Base-by-base conservation (phyloP, 805 yeast species). In the Candida odintsovae region DNA sequence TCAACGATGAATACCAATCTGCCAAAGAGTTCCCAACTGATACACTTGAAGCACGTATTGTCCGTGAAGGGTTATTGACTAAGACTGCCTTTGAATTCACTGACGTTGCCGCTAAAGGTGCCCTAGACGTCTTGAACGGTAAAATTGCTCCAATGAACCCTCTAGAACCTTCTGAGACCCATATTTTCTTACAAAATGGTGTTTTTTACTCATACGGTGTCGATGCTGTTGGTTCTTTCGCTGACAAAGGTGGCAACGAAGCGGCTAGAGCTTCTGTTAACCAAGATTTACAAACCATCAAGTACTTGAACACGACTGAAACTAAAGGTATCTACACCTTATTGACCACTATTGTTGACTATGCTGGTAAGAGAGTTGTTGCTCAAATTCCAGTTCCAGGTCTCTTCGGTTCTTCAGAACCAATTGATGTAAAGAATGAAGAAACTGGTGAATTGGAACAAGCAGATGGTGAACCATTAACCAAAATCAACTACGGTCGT, bases 321-420 rank as follows among this genome's bases (percentile, higher is more conserved):
- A 60, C 79, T 29, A 68, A 68, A 11, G 87, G 82, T 40, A 72
- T 90, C 36, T 78, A 80, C 58, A 83, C 84, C 43, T 72, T 92
- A 49, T 78, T 87, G 56, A 86, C 97, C 4, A 76, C 90, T n/a
- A 75, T 90, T 48, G 87, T 92, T 46, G 98, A 92, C 65, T 92
- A 79, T 68, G 81, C 86, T 60, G 99, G 98, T 50, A 83, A 80
- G 58, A 78, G 98, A 64, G 72, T 92, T 33, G 76, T 92, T 35
- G 88, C 95, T 64, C 98, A 92, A 70, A 87, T 96, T 13, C 96
- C 97, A 12, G 95, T 92, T 39, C 99, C 99, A 15, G 98, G 98
- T 49, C 62, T 73, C 36, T 68, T 70, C 47, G 55, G 65, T 10
- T 67, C 69, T 11, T 57, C 68, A 58, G 74, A 76, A 46, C 63